Percentiles rank a stretch among this genome's conserved stretches.
Evolutionary conservation across 495 filamentous ascomycete species (phyloP).

Genomic region (Endocarpon pusillum): DNA sequence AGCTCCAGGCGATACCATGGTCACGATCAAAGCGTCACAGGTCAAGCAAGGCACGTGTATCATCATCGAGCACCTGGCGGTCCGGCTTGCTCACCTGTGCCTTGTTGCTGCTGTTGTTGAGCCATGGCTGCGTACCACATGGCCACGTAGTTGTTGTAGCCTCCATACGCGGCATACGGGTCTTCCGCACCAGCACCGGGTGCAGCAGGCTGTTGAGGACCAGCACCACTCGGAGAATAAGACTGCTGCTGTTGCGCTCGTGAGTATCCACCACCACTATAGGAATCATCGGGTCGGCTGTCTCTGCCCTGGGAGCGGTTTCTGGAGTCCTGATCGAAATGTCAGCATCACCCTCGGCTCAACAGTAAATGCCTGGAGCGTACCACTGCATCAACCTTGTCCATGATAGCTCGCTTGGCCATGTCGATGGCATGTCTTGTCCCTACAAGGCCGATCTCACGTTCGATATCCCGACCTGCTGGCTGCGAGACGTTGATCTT

Average conservation of each 20-base stretch:
- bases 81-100: neutral
- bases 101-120: slow-evolving; percentile 23
- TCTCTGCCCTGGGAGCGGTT: slow-evolving; percentile 17
- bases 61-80: slow-evolving; percentile 1
- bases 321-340: slow-evolving; percentile 31
- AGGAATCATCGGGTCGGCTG: slow-evolving; percentile 22
- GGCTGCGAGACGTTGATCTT: slow-evolving; percentile 77
- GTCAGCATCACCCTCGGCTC: slow-evolving; percentile 17
- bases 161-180: slow-evolving; percentile 49
- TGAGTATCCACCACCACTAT: slow-evolving; percentile 26
- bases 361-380: slow-evolving; percentile 1
- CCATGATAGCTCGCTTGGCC: slow-evolving; percentile 62
- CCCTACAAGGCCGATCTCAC: slow-evolving; percentile 67
- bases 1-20: too few species aligned
- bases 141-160: slow-evolving; percentile 44
- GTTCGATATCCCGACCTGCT: slow-evolving; percentile 49
- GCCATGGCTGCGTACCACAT: slow-evolving; percentile 43
- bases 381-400: slow-evolving; percentile 77
- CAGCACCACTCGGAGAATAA: slow-evolving; percentile 14
- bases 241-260: slow-evolving; percentile 20
- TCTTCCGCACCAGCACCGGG: slow-evolving; percentile 25
- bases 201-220: slow-evolving; percentile 11
- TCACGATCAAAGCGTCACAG: too few species aligned
- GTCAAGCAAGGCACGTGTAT: neutral
- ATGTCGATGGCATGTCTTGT: slow-evolving; percentile 49